Evolutionary conservation across 1,284 basidiomycete species (phyloP), one percentile per base, ranked within the genome.

Genomic region (Leccinum insolens): DNA sequence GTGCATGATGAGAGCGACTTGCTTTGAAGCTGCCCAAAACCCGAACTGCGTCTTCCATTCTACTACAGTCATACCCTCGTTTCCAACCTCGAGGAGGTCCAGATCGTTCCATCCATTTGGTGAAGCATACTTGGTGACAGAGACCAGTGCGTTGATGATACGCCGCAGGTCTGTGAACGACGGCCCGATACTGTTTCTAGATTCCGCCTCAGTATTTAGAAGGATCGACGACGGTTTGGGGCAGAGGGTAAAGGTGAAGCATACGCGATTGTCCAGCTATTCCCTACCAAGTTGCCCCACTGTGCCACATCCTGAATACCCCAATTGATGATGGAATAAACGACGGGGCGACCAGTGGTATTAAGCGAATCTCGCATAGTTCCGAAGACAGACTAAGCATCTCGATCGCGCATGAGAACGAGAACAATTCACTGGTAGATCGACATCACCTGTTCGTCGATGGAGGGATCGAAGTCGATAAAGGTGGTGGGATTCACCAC

Each of bases 281-380:
- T 84, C 44, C 12, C 37, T 5, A 5, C 5, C 5, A 2, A 14
- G 37, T 5, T 2, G 12, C 6, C 4, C 37, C 37, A 39, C 2
- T 82, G 78, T 14, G 84, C 84, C 55, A 83, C 83, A 70, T 85
- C 76, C 66, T 79, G 76, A 41, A 84, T 78, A 55, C 84, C 84
- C n/a, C n/a, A n/a, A n/a, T n/a, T 83, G 65, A 86, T 87, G 34
- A 87, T 80, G 8, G 85, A 84, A 72, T 84, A 88, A 3, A 87
- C 77, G 61, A 88, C 83, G 2, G 82, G 80, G 9, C 83, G 82
- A 4, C 80, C 82, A 0, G 84, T 86, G 0, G 78, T 79, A 9
- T 20, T 37, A n/a, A 70, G 69, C 25, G 69, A 66, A 20, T 68
- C 62, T 57, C 62, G 64, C 69, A 70, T 70, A 17, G 4, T 20